Base-by-base conservation (phyloP, 2,329 filamentous ascomycete genomes). In the Verticillium klebahnii region DNA sequence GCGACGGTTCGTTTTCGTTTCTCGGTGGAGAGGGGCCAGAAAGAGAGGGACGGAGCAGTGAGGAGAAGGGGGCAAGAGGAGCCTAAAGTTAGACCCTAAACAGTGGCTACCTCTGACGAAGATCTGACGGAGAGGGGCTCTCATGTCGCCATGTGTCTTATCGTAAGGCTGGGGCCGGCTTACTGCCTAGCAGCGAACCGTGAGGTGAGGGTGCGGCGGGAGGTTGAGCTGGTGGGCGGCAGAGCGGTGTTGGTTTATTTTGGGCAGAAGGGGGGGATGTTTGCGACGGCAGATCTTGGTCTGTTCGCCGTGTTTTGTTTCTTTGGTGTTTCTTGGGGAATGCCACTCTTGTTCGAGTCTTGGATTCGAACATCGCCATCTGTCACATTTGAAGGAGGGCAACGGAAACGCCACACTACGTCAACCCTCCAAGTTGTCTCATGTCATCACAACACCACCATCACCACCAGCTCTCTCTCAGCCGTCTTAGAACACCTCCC, bases 401-500 rank as follows among this genome's bases (percentile, higher is more conserved):
- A 25, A 8, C 9, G 11, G 14, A 52, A 23, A 52, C 45, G 45
- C 45, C n/a, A 52, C 45, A 52, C 45, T 12, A 52, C 45, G 45
- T 52, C 45, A 52, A 52, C 45, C 45, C 45, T 25, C 9, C 45
- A 9, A 11, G 19, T n/a, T 52, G 45, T 52, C 45, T 37, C 37
- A 40, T 40, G 37, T 15, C 45, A 52, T 29, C 34, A 32, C 57
- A n/a, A 57, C 32, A 40, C 31, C 31, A 37, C 32, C 23, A 29
- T 4, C 34, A 40, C 23, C 45, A n/a, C 11, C 34, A 50, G 34
- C 36, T 29, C 56, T 19, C 36, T 29, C 56, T 19, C 39, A 7
- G 23, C 39, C 12, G 17, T 29, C n/a, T 11, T 1, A 50, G 62
- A 62, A 63, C 59, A 67, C 65, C 45, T 9, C n/a, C 45, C 9